Conservation (phyloP, 148 eudicot species). For the Pouteria glomerata region DNA sequence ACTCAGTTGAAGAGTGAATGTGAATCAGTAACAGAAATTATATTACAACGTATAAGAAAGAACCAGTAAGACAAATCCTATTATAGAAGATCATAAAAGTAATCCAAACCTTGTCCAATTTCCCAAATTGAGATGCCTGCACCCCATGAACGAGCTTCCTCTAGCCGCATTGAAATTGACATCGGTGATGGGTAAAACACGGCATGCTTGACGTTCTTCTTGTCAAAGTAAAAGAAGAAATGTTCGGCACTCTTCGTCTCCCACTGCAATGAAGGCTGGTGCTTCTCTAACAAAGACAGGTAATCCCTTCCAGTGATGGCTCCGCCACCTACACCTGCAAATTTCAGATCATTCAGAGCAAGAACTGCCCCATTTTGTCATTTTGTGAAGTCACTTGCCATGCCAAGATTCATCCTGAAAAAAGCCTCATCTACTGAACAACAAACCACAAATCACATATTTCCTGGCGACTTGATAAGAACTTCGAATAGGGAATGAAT, state of each 20-base stretch:
- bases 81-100: constrained; percentile 65
- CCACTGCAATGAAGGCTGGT: constrained; percentile 69
- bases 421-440: neutral
- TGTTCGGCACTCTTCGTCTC: constrained; percentile 78
- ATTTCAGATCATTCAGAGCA: constrained; percentile 9
- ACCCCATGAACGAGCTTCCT: constrained; percentile 83
- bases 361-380: too few species aligned
- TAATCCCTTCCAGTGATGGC: constrained; percentile 82
- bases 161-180: constrained; percentile 67
- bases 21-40: neutral
- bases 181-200: constrained; percentile 80
- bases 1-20: neutral
- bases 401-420: neutral
- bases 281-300: constrained; percentile 62
- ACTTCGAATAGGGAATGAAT: neutral
- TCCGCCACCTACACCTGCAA: constrained; percentile 63
- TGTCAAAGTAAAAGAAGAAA: constrained; percentile 62
- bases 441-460: neutral
- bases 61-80: neutral
- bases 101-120: constrained; percentile 98
- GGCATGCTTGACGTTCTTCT: constrained; percentile 55
- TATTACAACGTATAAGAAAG: neutral
- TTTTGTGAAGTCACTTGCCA: neutral
- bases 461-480: neutral
- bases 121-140: constrained; percentile 99